A percentile compares a stretch with the other conserved stretches of the same genome.
These are phyloP conservation scores for Penicillium sp. DNA, from an alignment of 2,329 filamentous ascomycete genomes.

Conservation along the genomic window DNA sequence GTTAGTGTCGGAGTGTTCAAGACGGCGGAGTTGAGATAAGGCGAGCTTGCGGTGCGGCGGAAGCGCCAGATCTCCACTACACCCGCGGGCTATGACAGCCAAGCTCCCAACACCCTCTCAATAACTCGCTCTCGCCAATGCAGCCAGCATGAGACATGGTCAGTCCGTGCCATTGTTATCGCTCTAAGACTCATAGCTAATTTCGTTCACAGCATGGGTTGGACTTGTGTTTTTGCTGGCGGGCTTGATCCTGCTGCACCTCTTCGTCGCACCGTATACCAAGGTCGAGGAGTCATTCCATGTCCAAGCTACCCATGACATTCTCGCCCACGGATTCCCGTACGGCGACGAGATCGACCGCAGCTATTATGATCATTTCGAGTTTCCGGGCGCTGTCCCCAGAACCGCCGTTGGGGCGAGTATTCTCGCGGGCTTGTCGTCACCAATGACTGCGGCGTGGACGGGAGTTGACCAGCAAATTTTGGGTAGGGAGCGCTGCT, in stretches of 20 bases:
- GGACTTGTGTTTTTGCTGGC: constrained; percentile 59
- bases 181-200: background rate
- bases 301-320: constrained; percentile 89
- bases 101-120: background rate
- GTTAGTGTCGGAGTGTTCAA: background rate
- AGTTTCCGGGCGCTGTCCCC: constrained; percentile 88
- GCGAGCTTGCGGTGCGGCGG: constrained; percentile 26
- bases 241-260: constrained; percentile 66
- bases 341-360: constrained; percentile 50
- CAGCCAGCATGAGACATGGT: constrained; percentile 28
- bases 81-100: too few species aligned
- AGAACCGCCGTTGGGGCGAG: constrained; percentile 85
- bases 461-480: constrained; percentile 61
- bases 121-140: constrained; percentile 10
- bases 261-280: constrained; percentile 78
- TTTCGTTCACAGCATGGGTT: constrained; percentile 44
- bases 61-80: constrained; percentile 30
- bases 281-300: constrained; percentile 99
- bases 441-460: constrained; percentile 44
- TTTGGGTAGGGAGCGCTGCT: constrained; percentile 47
- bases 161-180: constrained; percentile 10
- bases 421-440: constrained; percentile 60
- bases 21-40: constrained; percentile 16
- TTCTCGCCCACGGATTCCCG: constrained; percentile 78
- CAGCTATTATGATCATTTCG: constrained; percentile 79